Evolutionary conservation across 768 basidiomycete species (phyloP), one percentile per base, ranked within the genome.

Genomic region (Saitozyma sp.): DNA sequence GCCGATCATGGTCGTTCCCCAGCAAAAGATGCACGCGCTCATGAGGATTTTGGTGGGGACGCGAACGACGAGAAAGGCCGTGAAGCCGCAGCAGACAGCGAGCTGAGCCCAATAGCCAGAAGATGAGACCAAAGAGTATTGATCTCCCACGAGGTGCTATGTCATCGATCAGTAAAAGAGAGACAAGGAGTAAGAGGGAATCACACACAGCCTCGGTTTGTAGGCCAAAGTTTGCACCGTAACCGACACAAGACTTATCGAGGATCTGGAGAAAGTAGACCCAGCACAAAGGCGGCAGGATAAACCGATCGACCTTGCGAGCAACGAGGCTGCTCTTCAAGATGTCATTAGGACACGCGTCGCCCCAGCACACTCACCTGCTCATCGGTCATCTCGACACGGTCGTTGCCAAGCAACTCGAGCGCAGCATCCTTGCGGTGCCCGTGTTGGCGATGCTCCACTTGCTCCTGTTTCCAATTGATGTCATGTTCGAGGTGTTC

Each of bases 261-360:
- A 70, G 61, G 58, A 77, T 76, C 64, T 80, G 79, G 8, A 81
- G 60, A 68, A 78, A 76, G 64, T 79, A 80, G 9, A 79, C 69
- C 75, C 46, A 48, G 6, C 46, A 48, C 14, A 48, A 17, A 17
- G 29, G 29, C 29, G 29, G 29, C 29, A 29, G 29, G 29, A 29
- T 29, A 29, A 2, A 29, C 29, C 29, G 29, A 29, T 29, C 29
- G 29, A 29, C 29, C 29, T 29, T 29, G 29, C 29, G 29, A 29
- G 29, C 29, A 29, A 29, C 29, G 29, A 29, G 29, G 29, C 29
- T 29, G 29, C 29, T 29, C 29, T 29, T 29, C 29, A 5, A 29
- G 29, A 29, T 29, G 29, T 29, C 29, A 29, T 29, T 29, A 29
- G 29, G 2, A 29, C 29, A 29, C 29, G 29, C 29, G 2, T 29